phyloP scores from a whole-genome alignment of 257 asterid genomes.

The Solanum chaucha region DNA sequence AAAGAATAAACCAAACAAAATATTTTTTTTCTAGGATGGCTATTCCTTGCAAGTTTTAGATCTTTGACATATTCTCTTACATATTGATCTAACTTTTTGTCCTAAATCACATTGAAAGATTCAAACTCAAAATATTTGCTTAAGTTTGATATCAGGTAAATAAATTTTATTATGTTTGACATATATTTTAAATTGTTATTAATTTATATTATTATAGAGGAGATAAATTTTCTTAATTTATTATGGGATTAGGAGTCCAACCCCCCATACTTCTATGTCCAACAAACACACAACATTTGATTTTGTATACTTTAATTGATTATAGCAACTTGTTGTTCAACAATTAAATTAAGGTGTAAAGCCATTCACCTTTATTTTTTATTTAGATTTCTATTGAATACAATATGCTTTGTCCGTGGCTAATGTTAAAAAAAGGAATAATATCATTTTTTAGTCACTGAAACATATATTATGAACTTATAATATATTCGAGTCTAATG shows the following conservation, averaged over 20 bases:
- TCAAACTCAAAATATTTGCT: not conserved
- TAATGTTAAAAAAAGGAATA: not conserved
- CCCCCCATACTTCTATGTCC: not conserved
- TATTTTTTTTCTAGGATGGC: not conserved
- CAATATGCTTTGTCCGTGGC: not conserved
- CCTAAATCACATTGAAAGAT: not conserved
- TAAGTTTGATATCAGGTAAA: not conserved
- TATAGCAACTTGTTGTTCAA: not conserved
- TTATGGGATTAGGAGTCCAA: not conserved
- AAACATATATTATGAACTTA: not conserved
- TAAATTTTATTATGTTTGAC: not conserved
- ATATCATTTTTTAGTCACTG: not conserved
- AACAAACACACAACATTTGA: not conserved
- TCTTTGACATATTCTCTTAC: not conserved
- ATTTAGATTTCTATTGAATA: not conserved
- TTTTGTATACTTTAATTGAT: not conserved
- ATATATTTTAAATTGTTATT: not conserved
- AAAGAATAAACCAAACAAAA: not conserved
- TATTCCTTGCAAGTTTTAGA: not conserved
- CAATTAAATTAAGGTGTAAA: not conserved
- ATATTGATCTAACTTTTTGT: not conserved
- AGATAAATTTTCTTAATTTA: not conserved
- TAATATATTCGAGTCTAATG: too few relatives aligned
- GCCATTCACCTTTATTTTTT: not conserved
- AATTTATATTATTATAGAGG: not conserved